Evolutionary conservation across 805 yeast genomes (phyloP), one percentile per base, ranked within the genome.

Genomic region (Allodekkera sacchari): DNA sequence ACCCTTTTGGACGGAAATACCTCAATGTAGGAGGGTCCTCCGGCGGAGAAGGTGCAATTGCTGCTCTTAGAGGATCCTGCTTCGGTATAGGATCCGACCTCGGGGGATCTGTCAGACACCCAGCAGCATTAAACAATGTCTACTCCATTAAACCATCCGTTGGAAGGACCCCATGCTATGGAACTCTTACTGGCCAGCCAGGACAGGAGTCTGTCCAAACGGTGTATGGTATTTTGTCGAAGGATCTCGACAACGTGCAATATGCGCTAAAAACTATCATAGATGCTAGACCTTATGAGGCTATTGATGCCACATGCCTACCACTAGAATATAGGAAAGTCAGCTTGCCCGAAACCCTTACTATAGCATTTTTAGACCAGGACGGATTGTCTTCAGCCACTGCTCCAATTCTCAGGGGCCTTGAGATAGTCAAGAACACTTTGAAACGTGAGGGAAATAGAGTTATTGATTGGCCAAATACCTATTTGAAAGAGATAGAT

Each of bases 51-150:
- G 77, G 78, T 32, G 73, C 77, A 2, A 47, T 71, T 32, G 64
- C 71, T 22, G 73, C 68, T 1, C 59, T 71, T 51, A 68, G 65
- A 30, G 80, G 73, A 4, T 66, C 77, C n/a, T 66, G 68, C 2
- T 41, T 74, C 27, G 82, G 78, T 10, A 55, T 72, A 31, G 79
- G 80, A 9, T 65, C 76, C 10, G 81, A 74, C 42, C 73, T 74
- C 39, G 81, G 82, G 29, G 81, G 82, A 0, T 66, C 74, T 12
- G 66, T 75, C 31, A 59, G 81, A 31, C 63, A 63, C n/a, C 82
- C 82, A 3, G 73, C 77, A 12, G 77, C 77, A 1, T 70, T 63
- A 5, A 32, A 32, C 14, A 25, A 22, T 7, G 38, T 34, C 18
- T 37, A 25, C 25, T 25, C 28, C n/a, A 25, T 37, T 10, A 37